Evolutionary conservation across 2,329 filamentous ascomycete genomes (phyloP).

Genomic region (Xylaria sp.): DNA sequence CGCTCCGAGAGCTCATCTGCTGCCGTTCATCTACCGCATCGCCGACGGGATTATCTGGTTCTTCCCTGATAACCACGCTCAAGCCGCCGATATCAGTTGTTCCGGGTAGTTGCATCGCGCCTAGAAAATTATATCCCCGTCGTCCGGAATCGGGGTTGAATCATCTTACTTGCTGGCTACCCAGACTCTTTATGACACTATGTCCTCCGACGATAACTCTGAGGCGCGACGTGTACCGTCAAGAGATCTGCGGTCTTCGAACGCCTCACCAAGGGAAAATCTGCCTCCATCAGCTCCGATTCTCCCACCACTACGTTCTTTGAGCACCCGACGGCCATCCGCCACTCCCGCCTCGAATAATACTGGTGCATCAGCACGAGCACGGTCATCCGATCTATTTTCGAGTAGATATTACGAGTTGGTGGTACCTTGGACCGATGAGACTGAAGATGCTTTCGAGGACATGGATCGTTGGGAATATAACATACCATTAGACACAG

Average conservation of each 20-base stretch:
- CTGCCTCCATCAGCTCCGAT: slow-evolving; percentile 44
- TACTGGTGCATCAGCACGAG: slow-evolving; percentile 34
- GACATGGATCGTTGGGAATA: slow-evolving; percentile 36
- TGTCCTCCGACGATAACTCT: slow-evolving; percentile 51
- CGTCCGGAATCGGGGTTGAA: slow-evolving; percentile 41
- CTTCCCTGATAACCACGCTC: slow-evolving; percentile 53
- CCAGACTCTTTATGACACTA: slow-evolving; percentile 43
- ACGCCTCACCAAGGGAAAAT: slow-evolving; percentile 41
- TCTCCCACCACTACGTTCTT: slow-evolving; percentile 53
- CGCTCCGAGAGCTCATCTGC: slow-evolving; percentile 43
- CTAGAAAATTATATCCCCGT: slow-evolving; percentile 54
- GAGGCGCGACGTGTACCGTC: slow-evolving; percentile 52
- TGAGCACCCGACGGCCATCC: slow-evolving; percentile 46
- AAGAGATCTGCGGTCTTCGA: slow-evolving; percentile 48
- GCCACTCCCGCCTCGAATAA: slow-evolving; percentile 43
- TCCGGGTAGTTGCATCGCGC: slow-evolving; percentile 57
- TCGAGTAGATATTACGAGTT: slow-evolving; percentile 32
- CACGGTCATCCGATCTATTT: slow-evolving; percentile 40
- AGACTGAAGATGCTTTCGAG: slow-evolving; percentile 35
- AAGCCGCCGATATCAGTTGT: slow-evolving; percentile 52
- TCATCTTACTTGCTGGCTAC: slow-evolving; percentile 43
- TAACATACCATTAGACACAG: slow-evolving; percentile 15
- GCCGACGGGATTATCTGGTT: slow-evolving; percentile 51
- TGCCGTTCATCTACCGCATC: slow-evolving; percentile 43
- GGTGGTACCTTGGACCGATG: slow-evolving; percentile 32